phyloP scores from a whole-genome alignment of 805 yeast species.

The Starmerella tilneyi region DNA sequence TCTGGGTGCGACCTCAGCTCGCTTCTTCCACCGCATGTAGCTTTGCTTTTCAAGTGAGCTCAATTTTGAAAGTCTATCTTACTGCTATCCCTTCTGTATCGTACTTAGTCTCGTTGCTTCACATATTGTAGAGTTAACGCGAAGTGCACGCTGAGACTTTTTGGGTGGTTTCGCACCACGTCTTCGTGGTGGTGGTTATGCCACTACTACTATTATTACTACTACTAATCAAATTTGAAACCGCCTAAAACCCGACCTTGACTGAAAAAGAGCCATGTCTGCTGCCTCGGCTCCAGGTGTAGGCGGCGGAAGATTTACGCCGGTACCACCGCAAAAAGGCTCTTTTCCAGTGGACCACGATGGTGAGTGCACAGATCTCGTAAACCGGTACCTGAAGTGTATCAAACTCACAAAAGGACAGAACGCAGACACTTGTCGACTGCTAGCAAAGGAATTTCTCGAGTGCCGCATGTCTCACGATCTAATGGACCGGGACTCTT shows the following conservation, averaged over 20 bases:
- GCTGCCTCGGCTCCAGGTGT: slow-evolving; percentile 30
- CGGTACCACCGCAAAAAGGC: slow-evolving; percentile 94
- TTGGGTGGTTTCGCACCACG: too few species aligned
- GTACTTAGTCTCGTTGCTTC: too few species aligned
- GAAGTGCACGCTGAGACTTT: too few species aligned
- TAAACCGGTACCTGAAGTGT: slow-evolving; percentile 69
- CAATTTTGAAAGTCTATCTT: neutral
- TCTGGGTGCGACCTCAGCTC: too few species aligned
- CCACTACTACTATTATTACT: too few species aligned
- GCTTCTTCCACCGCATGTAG: neutral
- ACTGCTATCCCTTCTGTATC: too few species aligned
- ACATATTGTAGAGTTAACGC: too few species aligned
- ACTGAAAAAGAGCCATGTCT: slow-evolving; percentile 24
- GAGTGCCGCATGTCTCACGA: slow-evolving; percentile 81
- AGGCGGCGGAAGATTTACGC: slow-evolving; percentile 32
- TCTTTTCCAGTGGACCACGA: slow-evolving; percentile 91
- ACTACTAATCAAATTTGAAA: neutral
- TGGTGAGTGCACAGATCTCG: slow-evolving; percentile 65
- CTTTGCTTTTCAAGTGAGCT: neutral
- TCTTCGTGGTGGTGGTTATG: too few species aligned
- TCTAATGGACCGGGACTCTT: slow-evolving; percentile 49
- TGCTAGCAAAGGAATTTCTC: slow-evolving; percentile 70
- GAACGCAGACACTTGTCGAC: slow-evolving; percentile 84
- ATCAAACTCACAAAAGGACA: slow-evolving; percentile 65
- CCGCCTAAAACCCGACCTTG: neutral